A percentile compares a stretch with the other conserved stretches of the same genome.
Evolutionary conservation across 768 basidiomycete genomes (phyloP).

Genomic region (Dioszegia crocea): DNA sequence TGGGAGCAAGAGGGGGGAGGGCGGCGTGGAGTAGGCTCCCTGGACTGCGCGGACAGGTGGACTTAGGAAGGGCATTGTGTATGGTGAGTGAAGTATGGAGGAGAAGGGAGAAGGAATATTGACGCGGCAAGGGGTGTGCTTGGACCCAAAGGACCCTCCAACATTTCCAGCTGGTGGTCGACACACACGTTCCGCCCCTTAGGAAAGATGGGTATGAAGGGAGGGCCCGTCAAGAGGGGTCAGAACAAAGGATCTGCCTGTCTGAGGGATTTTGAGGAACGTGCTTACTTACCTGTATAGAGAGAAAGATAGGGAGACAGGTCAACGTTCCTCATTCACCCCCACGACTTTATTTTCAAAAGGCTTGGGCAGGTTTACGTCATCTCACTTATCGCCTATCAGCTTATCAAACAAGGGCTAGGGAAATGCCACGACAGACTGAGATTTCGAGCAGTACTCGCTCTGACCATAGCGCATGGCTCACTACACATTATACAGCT

Average conservation of each 20-base stretch:
- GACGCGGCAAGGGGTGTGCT: neutral
- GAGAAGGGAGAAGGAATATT: neutral
- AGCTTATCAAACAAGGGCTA: neutral
- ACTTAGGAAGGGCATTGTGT: neutral
- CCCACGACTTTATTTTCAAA: neutral
- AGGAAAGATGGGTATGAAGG: neutral
- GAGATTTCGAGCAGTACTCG: neutral
- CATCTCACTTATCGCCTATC: neutral
- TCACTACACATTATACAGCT: neutral
- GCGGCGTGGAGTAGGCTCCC: neutral
- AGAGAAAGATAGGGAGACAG: neutral
- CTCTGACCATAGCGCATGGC: neutral
- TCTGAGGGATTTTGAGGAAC: neutral
- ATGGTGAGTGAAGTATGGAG: neutral
- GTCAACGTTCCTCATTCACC: neutral
- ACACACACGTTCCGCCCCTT: too few species aligned
- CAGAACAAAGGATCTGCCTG: neutral
- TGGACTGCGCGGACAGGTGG: constrained; percentile 7
- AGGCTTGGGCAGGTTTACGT: neutral
- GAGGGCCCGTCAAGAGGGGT: neutral
- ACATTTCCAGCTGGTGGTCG: too few species aligned
- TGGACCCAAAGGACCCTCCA: neutral
- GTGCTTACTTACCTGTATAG: neutral
- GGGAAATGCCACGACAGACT: neutral
- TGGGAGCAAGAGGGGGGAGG: neutral